Percentiles rank a stretch among this genome's conserved stretches.
These are phyloP conservation scores for Citrullus colocynthis DNA, from an alignment of 306 rosid species.

Conservation along the genomic window DNA sequence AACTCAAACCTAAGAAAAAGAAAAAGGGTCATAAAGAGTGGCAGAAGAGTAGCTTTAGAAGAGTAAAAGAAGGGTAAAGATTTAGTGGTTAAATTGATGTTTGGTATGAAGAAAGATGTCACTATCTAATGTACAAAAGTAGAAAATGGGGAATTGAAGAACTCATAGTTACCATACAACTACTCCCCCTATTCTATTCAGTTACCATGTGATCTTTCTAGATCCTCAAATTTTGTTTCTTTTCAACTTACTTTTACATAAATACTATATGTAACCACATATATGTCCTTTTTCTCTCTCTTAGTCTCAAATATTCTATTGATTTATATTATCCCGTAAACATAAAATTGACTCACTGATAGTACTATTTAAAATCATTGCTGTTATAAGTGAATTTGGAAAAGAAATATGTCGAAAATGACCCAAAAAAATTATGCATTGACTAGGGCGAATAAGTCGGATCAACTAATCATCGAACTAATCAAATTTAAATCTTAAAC, in stretches of 20 bases:
- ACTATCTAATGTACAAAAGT: background rate
- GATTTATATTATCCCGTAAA: too few relatives aligned
- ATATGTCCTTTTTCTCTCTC: too few relatives aligned
- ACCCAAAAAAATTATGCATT: too few relatives aligned
- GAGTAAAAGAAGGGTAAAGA: background rate
- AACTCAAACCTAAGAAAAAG: background rate
- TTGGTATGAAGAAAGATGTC: background rate
- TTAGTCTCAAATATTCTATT: too few relatives aligned
- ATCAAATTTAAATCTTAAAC: too few relatives aligned
- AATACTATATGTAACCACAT: too few relatives aligned
- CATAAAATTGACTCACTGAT: too few relatives aligned
- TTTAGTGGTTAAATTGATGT: background rate
- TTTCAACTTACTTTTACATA: background rate
- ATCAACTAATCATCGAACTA: too few relatives aligned
- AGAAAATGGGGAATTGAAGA: slow-evolving; percentile 3
- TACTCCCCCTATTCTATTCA: background rate
- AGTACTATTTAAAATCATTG: too few relatives aligned
- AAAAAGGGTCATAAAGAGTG: background rate
- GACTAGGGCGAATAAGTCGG: too few relatives aligned
- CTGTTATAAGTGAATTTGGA: too few relatives aligned
- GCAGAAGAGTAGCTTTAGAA: background rate
- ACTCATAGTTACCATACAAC: background rate
- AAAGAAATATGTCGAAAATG: too few relatives aligned
- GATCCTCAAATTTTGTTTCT: background rate
- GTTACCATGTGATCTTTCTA: background rate